Evolutionary conservation across 176 grass and related monocot genomes (phyloP).

Genomic region (Puya raimondii): DNA sequence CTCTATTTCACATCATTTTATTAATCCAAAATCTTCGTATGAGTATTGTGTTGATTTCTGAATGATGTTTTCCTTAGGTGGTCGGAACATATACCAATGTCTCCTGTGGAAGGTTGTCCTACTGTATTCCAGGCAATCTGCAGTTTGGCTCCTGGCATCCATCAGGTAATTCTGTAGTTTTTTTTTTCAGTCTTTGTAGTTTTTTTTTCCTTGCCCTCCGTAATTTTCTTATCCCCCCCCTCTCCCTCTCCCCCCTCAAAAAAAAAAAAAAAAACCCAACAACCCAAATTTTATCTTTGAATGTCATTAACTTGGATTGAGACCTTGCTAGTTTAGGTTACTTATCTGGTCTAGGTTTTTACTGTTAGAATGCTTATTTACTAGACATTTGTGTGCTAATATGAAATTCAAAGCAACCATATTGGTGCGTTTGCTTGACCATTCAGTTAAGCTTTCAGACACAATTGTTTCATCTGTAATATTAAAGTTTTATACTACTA

Average conservation of each 20-base stretch:
- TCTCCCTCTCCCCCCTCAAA: too few species aligned
- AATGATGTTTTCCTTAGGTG: slow-evolving; percentile 38
- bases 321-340: neutral
- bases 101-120: slow-evolving; percentile 78
- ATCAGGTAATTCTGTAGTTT: slow-evolving; percentile 43
- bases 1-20: neutral
- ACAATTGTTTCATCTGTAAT: neutral
- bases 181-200: slow-evolving; percentile 5
- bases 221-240: slow-evolving; percentile 2
- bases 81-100: slow-evolving; percentile 84
- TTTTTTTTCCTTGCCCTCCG: neutral
- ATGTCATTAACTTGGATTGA: neutral
- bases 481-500: slow-evolving; percentile 1
- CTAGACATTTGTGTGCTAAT: too few species aligned
- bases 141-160: slow-evolving; percentile 53
- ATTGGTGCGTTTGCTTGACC: too few species aligned
- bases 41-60: slow-evolving; percentile 2
- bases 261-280: too few species aligned
- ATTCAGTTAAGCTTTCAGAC: neutral
- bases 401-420: too few species aligned
- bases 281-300: neutral
- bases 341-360: neutral
- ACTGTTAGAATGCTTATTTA: too few species aligned
- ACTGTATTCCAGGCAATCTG: slow-evolving; percentile 75
- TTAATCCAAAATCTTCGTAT: neutral